Conservation (phyloP, 768 basidiomycete species). For the Pleurotus platypus region DNA sequence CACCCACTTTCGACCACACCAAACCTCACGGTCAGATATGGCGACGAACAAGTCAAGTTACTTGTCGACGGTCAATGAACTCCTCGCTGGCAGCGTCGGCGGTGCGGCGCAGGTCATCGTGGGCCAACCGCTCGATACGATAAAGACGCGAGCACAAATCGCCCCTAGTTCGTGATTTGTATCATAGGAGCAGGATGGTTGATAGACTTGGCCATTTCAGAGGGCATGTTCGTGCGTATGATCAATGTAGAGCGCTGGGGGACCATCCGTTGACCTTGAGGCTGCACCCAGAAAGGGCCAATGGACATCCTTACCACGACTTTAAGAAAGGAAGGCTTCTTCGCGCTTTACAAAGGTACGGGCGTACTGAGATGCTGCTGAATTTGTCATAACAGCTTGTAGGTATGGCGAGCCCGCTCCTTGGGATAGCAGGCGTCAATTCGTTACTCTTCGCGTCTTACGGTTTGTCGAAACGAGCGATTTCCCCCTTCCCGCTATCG, state of each 20-base stretch:
- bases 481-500: constrained; percentile 87
- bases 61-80: constrained; percentile 70
- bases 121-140: constrained; percentile 88
- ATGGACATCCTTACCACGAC: constrained; percentile 89
- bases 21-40: neutral
- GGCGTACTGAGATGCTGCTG: too few relatives aligned
- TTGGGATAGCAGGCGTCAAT: constrained; percentile 95
- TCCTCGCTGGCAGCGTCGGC: constrained; percentile 84
- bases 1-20: too few relatives aligned
- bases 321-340: constrained; percentile 81
- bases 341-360: constrained; percentile 92
- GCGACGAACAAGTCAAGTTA: constrained; percentile 11
- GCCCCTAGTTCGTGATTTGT: constrained; percentile 60
- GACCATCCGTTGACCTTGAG: neutral
- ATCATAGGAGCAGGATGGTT: constrained; percentile 4
- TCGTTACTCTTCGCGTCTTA: constrained; percentile 93
- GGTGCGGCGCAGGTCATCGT: constrained; percentile 95
- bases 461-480: constrained; percentile 70
- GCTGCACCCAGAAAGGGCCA: constrained; percentile 72
- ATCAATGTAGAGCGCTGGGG: neutral
- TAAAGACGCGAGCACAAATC: constrained; percentile 87
- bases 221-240: constrained; percentile 81
- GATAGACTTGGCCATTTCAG: constrained; percentile 30
- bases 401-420: constrained; percentile 89
- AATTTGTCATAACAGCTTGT: neutral